Evolutionary conservation across 2,329 filamentous ascomycete genomes (phyloP).

Genomic region (Penicillium decumbens): DNA sequence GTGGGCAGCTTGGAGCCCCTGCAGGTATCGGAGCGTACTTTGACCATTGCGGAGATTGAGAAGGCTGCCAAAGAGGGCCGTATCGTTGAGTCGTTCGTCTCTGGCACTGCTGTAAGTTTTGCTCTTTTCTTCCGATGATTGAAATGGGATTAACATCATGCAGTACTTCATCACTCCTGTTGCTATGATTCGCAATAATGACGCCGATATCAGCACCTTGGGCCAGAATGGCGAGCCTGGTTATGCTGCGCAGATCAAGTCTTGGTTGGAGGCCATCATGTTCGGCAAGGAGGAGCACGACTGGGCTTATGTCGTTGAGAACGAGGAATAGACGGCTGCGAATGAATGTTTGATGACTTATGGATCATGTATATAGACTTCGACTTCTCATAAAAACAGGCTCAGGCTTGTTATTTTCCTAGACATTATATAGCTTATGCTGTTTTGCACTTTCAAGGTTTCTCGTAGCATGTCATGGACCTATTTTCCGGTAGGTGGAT

Average conservation of each 20-base stretch:
- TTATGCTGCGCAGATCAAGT: slow-evolving; percentile 52
- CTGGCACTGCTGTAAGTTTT: slow-evolving; percentile 72
- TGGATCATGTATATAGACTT: slow-evolving; percentile 7
- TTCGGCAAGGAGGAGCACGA: slow-evolving; percentile 64
- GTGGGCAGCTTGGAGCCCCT: slow-evolving; percentile 60
- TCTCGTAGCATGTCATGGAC: neutral
- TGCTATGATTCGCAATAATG: slow-evolving; percentile 63
- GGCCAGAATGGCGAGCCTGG: slow-evolving; percentile 26
- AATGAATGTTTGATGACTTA: slow-evolving; percentile 6
- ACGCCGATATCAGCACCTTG: slow-evolving; percentile 56
- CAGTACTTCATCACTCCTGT: slow-evolving; percentile 69
- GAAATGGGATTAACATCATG: slow-evolving; percentile 4
- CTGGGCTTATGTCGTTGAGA: slow-evolving; percentile 65
- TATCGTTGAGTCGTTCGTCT: slow-evolving; percentile 77
- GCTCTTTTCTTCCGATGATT: neutral
- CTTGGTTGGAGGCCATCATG: slow-evolving; percentile 67
- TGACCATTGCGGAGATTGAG: slow-evolving; percentile 73
- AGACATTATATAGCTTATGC: neutral
- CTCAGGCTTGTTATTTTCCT: neutral
- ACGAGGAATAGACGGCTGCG: slow-evolving; percentile 43
- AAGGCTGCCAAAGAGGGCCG: slow-evolving; percentile 70
- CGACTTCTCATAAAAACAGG: slow-evolving; percentile 1
- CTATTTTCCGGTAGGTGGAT: neutral
- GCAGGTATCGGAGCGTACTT: slow-evolving; percentile 75
- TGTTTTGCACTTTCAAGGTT: neutral